Evolutionary conservation across 371 early-diverging fungal genomes (phyloP).

Genomic region (Mucor circinelloides): DNA sequence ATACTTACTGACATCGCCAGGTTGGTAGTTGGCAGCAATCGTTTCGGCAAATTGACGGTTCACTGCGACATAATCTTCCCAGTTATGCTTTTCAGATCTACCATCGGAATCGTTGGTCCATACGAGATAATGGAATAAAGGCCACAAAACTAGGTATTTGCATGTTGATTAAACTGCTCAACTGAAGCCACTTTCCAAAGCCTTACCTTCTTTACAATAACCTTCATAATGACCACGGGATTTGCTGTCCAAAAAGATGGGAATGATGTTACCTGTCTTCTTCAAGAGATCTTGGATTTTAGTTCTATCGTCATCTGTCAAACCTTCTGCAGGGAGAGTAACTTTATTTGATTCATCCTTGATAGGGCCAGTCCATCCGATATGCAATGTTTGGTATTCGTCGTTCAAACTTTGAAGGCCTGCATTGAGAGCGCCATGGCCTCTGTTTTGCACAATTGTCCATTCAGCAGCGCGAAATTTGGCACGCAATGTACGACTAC

Average conservation of each 20-base stretch:
- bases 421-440: conserved; percentile 74
- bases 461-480: conserved; percentile 37
- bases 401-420: conserved; percentile 58
- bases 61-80: conserved; percentile 85
- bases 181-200: not conserved
- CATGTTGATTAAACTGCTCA: not conserved
- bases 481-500: conserved; percentile 25
- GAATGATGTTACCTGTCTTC: conserved; percentile 61
- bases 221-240: conserved; percentile 83
- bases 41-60: conserved; percentile 84
- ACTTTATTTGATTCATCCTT: conserved; percentile 44
- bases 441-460: conserved; percentile 52
- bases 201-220: conserved; percentile 82
- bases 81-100: conserved; percentile 68
- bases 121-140: conserved; percentile 92
- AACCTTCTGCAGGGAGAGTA: conserved; percentile 48
- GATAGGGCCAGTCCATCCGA: conserved; percentile 71
- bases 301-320: conserved; percentile 38
- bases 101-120: conserved; percentile 71
- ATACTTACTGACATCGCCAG: conserved; percentile 82
- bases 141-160: conserved; percentile 79
- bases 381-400: conserved; percentile 57
- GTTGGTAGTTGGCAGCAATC: conserved; percentile 69
- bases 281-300: conserved; percentile 44
- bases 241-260: conserved; percentile 74